A percentile compares a stretch with the other conserved stretches of the same genome.
Evolutionary conservation across 2,329 filamentous ascomycete species (phyloP).

Genomic region (Pyrenophora teres): DNA sequence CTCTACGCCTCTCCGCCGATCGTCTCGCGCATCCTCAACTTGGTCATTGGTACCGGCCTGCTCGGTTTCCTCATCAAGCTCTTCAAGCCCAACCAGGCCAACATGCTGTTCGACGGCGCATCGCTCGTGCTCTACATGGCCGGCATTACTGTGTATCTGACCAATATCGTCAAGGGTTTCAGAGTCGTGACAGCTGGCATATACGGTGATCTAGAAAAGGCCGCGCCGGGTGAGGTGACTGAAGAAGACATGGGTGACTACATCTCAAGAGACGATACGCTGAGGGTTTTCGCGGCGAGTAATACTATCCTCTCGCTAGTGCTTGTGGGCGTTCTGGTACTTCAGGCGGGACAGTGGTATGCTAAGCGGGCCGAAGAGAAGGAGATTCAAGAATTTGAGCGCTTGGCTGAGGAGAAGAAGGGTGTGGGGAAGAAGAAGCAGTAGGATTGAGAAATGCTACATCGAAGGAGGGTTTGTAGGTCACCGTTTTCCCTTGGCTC

Average conservation of each 20-base stretch:
- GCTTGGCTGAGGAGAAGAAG: conserved; percentile 45
- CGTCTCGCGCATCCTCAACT: conserved; percentile 91
- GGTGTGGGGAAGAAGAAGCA: conserved; percentile 44
- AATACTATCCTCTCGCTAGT: conserved; percentile 96
- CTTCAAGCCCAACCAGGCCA: conserved; percentile 89
- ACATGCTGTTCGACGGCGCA: conserved; percentile 89
- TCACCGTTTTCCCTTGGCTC: not conserved
- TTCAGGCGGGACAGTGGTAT: conserved; percentile 99
- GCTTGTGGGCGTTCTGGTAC: conserved; percentile 83
- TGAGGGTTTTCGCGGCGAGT: conserved; percentile 89
- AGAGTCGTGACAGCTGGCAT: conserved; percentile 76
- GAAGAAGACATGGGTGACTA: conserved; percentile 60
- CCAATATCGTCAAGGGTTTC: conserved; percentile 95
- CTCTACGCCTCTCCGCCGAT: conserved; percentile 89
- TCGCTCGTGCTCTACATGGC: conserved; percentile 76
- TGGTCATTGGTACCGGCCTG: conserved; percentile 85
- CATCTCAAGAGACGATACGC: conserved; percentile 82
- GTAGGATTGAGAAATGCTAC: conserved; percentile 8
- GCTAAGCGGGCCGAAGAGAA: conserved; percentile 90
- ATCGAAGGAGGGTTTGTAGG: not conserved
- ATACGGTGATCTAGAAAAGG: conserved; percentile 58
- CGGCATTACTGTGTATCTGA: conserved; percentile 88
- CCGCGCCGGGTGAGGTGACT: conserved; percentile 37
- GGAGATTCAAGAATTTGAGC: conserved; percentile 71
- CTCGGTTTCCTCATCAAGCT: conserved; percentile 91